Percentiles rank a stretch among this genome's conserved stretches.
These are phyloP conservation scores for Diversispora epigaea DNA, from an alignment of 192 early-diverging fungal genomes.

Conservation along the genomic window DNA sequence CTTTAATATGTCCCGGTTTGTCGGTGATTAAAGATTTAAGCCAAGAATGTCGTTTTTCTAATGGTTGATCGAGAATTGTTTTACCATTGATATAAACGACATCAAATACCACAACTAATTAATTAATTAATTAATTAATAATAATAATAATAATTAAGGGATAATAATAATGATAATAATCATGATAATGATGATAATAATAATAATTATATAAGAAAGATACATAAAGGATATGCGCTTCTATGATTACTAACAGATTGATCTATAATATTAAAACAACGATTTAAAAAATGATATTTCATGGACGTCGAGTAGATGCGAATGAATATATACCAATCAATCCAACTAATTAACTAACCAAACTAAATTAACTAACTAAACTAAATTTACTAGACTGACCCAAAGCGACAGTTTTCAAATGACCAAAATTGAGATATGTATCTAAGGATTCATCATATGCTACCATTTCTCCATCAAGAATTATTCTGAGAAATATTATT, in stretches of 20 bases:
- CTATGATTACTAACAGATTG: not conserved
- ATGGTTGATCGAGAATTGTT: constrained; percentile 57
- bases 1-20: constrained; percentile 52
- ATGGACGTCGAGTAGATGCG: too few species aligned
- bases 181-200: not conserved
- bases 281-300: too few species aligned
- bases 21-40: constrained; percentile 54
- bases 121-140: constrained; percentile 37
- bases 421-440: constrained; percentile 67
- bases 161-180: not conserved
- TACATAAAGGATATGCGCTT: not conserved
- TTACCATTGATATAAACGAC: constrained; percentile 67
- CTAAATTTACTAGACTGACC: constrained; percentile 27
- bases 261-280: not conserved
- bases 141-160: not conserved
- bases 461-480: constrained; percentile 83
- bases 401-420: constrained; percentile 67
- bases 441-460: constrained; percentile 66
- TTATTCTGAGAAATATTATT: constrained; percentile 47
- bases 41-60: constrained; percentile 53
- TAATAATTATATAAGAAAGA: not conserved
- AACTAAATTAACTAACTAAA: not conserved
- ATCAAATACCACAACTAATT: constrained; percentile 72
- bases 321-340: too few species aligned
- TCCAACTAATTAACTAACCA: too few species aligned